Evolutionary conservation across 2,329 filamentous ascomycete species (phyloP).

Genomic region (Clathrospora elynae): DNA sequence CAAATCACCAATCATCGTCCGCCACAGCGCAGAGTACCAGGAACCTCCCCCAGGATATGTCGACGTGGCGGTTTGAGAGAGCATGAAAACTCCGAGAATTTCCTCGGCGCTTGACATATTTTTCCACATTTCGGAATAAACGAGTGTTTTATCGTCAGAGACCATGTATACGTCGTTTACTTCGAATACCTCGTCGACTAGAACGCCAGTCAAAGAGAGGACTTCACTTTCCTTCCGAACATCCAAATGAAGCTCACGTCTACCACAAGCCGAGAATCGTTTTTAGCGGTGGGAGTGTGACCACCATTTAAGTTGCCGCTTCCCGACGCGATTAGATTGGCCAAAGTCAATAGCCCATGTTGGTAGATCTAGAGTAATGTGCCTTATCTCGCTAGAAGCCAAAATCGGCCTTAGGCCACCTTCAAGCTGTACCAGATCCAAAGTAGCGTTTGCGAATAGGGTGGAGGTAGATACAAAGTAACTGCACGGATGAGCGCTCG

Average conservation of each 20-base stretch:
- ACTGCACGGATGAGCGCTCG: conserved; percentile 10
- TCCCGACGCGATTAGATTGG: conserved; percentile 16
- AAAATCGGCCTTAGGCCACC: conserved; percentile 17
- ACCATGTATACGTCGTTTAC: conserved; percentile 5
- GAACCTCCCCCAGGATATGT: conserved; percentile 5
- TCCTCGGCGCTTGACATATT: not conserved
- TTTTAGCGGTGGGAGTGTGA: conserved; percentile 23
- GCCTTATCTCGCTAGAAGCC: conserved; percentile 17
- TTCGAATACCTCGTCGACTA: conserved; percentile 10
- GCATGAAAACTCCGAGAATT: not conserved
- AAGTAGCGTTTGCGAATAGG: conserved; percentile 17
- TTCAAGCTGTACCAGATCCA: conserved; percentile 20
- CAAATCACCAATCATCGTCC: conserved; percentile 17
- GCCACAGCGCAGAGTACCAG: conserved; percentile 13
- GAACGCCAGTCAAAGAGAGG: conserved; percentile 4
- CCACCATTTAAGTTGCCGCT: conserved; percentile 28
- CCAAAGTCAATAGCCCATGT: conserved; percentile 29
- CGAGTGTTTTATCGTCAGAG: not conserved
- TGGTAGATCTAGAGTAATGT: conserved; percentile 8
- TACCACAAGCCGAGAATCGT: conserved; percentile 12
- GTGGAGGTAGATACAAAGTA: conserved; percentile 9
- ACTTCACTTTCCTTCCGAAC: not conserved
- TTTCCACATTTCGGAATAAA: not conserved
- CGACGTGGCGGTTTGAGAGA: not conserved
- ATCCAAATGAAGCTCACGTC: not conserved